These are phyloP conservation scores for Xerocomus potaroensis DNA, from an alignment of 768 basidiomycete species.

Conservation along the genomic window DNA sequence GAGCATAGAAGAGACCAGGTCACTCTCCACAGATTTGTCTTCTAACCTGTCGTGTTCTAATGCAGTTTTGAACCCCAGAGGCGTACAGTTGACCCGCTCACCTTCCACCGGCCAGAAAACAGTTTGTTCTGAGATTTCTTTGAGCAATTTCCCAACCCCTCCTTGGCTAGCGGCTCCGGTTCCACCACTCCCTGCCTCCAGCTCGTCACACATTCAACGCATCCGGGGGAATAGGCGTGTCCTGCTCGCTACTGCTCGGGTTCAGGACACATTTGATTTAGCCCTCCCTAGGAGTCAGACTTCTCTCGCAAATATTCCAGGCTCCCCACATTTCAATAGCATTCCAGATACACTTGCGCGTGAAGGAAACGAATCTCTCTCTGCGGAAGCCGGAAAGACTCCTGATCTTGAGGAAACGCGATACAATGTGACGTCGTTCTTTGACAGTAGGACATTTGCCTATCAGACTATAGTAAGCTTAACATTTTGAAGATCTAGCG, in stretches of 20 bases:
- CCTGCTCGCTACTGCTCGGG: slow-evolving; percentile 9
- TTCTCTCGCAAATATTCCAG: slow-evolving; percentile 19
- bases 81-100: slow-evolving; percentile 17
- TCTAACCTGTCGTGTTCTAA: slow-evolving; percentile 32
- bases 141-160: slow-evolving; percentile 68
- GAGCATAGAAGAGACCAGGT: slow-evolving; percentile 55
- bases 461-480: too few relatives aligned
- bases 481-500: slow-evolving; percentile 35
- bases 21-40: slow-evolving; percentile 34
- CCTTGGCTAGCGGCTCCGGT: slow-evolving; percentile 34
- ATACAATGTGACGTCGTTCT: slow-evolving; percentile 75
- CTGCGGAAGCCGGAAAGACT: slow-evolving; percentile 12
- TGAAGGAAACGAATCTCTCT: slow-evolving; percentile 11
- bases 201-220: slow-evolving; percentile 14
- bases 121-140: slow-evolving; percentile 50
- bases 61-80: slow-evolving; percentile 23
- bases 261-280: slow-evolving; percentile 4
- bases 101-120: slow-evolving; percentile 25
- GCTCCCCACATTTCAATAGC: slow-evolving; percentile 9
- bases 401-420: slow-evolving; percentile 47
- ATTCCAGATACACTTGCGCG: slow-evolving; percentile 17
- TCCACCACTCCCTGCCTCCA: slow-evolving; percentile 17
- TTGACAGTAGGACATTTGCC: slow-evolving; percentile 39
- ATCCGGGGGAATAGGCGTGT: slow-evolving; percentile 20
- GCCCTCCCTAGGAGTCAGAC: slow-evolving; percentile 29